Conservation (phyloP, 179 eudicot genomes). For the Heliamphora pulchella region DNA sequence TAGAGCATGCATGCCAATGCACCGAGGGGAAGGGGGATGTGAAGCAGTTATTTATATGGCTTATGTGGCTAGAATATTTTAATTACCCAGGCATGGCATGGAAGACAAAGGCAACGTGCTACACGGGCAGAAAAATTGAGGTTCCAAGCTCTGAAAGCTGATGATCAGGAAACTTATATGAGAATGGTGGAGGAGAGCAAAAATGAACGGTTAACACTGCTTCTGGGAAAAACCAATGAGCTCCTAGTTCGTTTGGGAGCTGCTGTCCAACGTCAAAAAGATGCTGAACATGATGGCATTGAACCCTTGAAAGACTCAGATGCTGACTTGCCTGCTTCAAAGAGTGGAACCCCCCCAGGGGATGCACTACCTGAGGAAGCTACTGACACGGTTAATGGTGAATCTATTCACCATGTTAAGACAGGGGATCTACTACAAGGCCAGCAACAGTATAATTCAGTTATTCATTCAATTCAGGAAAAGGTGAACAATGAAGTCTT, state of each 20-base stretch:
- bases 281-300: constrained; percentile 80
- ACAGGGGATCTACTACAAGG: constrained; percentile 82
- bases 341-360: constrained; percentile 35
- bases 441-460: constrained; percentile 93
- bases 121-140: constrained; percentile 84
- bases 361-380: constrained; percentile 51
- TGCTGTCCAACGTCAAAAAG: constrained; percentile 97
- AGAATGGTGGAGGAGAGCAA: constrained; percentile 99
- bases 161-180: constrained; percentile 94
- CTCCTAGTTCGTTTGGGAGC: constrained; percentile 92
- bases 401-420: constrained; percentile 35
- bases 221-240: constrained; percentile 93
- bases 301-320: constrained; percentile 62
- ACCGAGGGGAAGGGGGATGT: too few species aligned
- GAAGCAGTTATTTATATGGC: neutral
- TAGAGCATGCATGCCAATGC: too few species aligned
- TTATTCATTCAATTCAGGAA: constrained; percentile 95
- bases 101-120: constrained; percentile 92
- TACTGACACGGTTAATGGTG: constrained; percentile 45
- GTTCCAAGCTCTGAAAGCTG: constrained; percentile 76
- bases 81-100: constrained; percentile 81
- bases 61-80: neutral
- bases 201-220: constrained; percentile 89
- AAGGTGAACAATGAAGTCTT: constrained; percentile 43
- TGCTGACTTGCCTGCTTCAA: constrained; percentile 30